Base-by-base conservation (phyloP, 139 green algal genomes). In the Ettlia oleoabundans region DNA sequence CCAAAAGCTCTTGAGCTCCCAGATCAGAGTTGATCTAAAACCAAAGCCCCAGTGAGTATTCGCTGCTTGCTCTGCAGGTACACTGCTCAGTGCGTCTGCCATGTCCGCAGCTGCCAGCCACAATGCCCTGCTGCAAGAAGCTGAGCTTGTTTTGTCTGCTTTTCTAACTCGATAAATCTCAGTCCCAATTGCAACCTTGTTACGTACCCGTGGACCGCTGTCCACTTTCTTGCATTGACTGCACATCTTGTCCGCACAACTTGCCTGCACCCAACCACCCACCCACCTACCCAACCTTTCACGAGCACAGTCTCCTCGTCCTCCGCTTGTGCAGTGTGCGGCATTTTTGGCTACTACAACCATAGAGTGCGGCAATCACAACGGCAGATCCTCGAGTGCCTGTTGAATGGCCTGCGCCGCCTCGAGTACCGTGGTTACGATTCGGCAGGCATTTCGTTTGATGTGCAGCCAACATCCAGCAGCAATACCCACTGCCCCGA, bases 381-480 rank as follows among this genome's bases (percentile, higher is more conserved):
- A 22, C 78, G 89, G 38, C 85, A 87, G 13, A 95, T 99, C 42
- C 78, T 99, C 13, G 89, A 98, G 26, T 85, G 89, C 30, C 87
- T 98, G 70, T 93, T 98, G 72, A 94, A 90, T 0, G 97, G 97
- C 1, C 89, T 99, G 33, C 88, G 91, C 70, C 87, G 97, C 28
- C 90, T 99, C 10, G 97, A 99, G 82, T 99, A 99, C 86, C 89
- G 97, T 37, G 97, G 97, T 40, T 99, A 99, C 62, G 97, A 99
- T 84, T 98, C 94, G 21, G 90, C 95, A 3, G 97, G 97, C 63
- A 82, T 99, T 28, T 93, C 90, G 32, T 85, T 99, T 43, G 96
- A 98, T 71, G 81, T 64, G 75, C 82, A 83, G 78, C 24, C 15
- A 4, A 42, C 55, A 3, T 41, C 70, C 80, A 41, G 69, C 41